Conservation (phyloP, 176 grass and related monocot species). For the Zea luxurians region DNA sequence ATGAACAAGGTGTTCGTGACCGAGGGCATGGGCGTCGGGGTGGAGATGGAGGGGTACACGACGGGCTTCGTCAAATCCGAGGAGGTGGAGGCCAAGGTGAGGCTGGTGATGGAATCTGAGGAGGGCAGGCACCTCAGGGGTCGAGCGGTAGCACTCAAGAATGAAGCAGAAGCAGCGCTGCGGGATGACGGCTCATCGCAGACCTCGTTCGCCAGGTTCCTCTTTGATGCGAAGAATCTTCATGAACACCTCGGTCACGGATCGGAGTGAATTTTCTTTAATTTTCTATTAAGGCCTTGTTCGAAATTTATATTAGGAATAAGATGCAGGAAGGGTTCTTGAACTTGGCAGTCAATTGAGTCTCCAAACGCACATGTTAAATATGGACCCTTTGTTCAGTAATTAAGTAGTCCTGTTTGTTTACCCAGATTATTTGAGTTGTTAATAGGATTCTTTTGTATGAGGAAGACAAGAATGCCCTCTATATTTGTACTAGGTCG, state of each 20-base stretch:
- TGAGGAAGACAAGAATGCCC: no score
- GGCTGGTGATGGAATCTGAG: conserved; percentile 14
- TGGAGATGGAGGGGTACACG: neutral
- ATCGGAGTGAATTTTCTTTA: neutral
- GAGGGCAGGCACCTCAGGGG: neutral
- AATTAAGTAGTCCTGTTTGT: no score
- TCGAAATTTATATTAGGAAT: no score
- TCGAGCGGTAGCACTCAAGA: neutral
- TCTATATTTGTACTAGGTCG: no score
- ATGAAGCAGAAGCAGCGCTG: neutral
- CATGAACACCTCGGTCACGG: neutral
- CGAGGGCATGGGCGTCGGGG: neutral
- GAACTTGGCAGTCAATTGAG: no score
- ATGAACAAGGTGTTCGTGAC: conserved; percentile 24
- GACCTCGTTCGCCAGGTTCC: conserved; percentile 13
- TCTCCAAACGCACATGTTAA: no score
- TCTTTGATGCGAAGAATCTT: neutral
- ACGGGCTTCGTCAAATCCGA: neutral
- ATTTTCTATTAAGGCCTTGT: no score
- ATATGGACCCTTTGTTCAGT: no score
- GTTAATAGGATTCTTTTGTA: no score
- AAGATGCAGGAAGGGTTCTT: no score
- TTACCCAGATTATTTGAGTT: no score
- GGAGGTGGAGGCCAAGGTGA: conserved; percentile 27
- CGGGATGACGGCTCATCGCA: neutral